These are phyloP conservation scores for Trichoderma parareesei DNA, from an alignment of 495 filamentous ascomycete genomes.

Conservation along the genomic window DNA sequence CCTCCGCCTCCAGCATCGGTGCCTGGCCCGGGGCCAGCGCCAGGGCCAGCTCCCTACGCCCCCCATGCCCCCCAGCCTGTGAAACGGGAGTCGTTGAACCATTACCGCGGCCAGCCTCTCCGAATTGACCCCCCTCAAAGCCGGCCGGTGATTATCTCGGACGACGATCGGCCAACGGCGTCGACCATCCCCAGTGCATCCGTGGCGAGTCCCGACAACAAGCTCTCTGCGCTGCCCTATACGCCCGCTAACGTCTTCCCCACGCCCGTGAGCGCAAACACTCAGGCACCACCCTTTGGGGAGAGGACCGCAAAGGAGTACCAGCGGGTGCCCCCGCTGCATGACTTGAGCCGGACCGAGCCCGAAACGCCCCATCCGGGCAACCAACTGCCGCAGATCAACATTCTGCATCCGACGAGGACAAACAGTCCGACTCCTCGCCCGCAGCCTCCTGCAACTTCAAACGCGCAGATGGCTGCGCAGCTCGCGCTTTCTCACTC, in stretches of 20 bases:
- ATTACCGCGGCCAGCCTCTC: conserved; percentile 46
- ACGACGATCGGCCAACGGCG: conserved; percentile 41
- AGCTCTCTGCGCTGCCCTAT: conserved; percentile 42
- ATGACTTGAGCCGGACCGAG: conserved; percentile 44
- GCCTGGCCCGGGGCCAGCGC: neutral
- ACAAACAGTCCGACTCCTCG: conserved; percentile 32
- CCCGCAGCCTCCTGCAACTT: conserved; percentile 20
- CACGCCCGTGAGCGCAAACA: conserved; percentile 45
- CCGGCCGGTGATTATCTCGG: conserved; percentile 32
- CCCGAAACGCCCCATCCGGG: conserved; percentile 27
- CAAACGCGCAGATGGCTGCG: conserved; percentile 48
- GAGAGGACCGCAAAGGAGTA: conserved; percentile 43
- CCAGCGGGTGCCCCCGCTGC: conserved; percentile 45
- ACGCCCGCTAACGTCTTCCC: conserved; percentile 38
- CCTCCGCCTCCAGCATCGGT: conserved; percentile 11
- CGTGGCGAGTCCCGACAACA: conserved; percentile 45
- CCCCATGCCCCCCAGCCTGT: conserved; percentile 19
- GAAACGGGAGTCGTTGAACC: conserved; percentile 41
- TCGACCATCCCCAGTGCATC: conserved; percentile 45
- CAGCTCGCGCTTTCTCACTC: conserved; percentile 51
- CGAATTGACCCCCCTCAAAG: conserved; percentile 49
- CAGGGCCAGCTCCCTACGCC: conserved; percentile 10
- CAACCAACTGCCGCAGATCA: conserved; percentile 31
- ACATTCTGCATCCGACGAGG: conserved; percentile 39
- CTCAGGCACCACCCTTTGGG: conserved; percentile 32